These are phyloP conservation scores for Favolaschia claudopus DNA, from an alignment of 768 basidiomycete species.

Conservation along the genomic window DNA sequence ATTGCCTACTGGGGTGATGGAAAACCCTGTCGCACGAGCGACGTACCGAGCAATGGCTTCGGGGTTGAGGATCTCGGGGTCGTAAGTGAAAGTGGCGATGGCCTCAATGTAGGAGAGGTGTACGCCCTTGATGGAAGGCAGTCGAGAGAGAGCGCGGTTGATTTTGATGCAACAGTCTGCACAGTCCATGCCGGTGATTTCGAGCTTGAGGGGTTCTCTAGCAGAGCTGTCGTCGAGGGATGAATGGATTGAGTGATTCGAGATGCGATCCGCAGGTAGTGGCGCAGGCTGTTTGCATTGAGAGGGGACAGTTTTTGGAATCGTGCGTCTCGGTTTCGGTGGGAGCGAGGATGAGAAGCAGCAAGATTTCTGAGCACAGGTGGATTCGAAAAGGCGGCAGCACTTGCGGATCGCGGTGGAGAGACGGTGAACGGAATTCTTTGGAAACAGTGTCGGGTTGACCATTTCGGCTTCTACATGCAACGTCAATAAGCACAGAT, in stretches of 20 bases:
- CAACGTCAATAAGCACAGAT: background rate
- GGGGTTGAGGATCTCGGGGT: slow-evolving; percentile 25
- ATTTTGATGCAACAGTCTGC: slow-evolving; percentile 27
- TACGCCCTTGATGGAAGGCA: slow-evolving; percentile 25
- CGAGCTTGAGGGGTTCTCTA: slow-evolving; percentile 27
- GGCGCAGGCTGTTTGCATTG: slow-evolving; percentile 8
- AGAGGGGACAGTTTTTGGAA: slow-evolving; percentile 1
- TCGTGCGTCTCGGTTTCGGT: background rate
- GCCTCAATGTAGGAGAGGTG: slow-evolving; percentile 26
- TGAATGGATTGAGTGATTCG: background rate
- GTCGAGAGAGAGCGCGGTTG: slow-evolving; percentile 22
- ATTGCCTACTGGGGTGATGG: slow-evolving; percentile 18
- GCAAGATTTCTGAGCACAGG: slow-evolving; percentile 11
- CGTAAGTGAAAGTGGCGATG: slow-evolving; percentile 23
- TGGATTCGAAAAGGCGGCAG: slow-evolving; percentile 10
- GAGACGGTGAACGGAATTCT: slow-evolving; percentile 11
- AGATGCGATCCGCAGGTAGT: background rate
- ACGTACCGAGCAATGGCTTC: slow-evolving; percentile 26
- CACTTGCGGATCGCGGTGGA: slow-evolving; percentile 11
- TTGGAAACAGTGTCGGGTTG: slow-evolving; percentile 11
- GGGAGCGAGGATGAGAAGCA: slow-evolving; percentile 1
- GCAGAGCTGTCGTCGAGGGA: background rate
- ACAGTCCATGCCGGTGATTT: slow-evolving; percentile 34
- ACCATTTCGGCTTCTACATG: slow-evolving; percentile 7
- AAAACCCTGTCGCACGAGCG: slow-evolving; percentile 30